Percentiles rank a stretch among this genome's conserved stretches.
These are phyloP conservation scores for Mycena haematopus DNA, from an alignment of 768 basidiomycete species.

Conservation along the genomic window DNA sequence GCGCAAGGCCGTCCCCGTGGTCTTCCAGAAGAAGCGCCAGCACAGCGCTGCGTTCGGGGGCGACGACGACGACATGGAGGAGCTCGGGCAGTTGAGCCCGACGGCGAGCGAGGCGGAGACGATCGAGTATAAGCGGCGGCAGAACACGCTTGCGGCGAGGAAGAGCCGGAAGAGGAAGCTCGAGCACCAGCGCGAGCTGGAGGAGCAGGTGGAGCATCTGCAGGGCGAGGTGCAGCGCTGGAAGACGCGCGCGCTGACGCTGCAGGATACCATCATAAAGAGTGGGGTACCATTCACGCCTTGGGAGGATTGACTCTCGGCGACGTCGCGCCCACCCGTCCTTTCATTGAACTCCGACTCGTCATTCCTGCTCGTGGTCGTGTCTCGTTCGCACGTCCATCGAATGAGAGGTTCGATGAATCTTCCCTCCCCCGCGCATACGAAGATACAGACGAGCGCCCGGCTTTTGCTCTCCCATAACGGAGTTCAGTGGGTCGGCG, in stretches of 20 bases:
- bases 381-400: too few relatives aligned
- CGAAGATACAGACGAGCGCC: too few relatives aligned
- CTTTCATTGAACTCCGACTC: background rate
- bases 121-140: conserved; percentile 70
- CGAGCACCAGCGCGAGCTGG: conserved; percentile 63
- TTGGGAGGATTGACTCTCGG: conserved; percentile 16
- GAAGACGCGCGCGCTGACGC: conserved; percentile 22
- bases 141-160: conserved; percentile 75
- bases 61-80: conserved; percentile 49
- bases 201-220: conserved; percentile 44
- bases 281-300: conserved; percentile 16
- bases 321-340: background rate
- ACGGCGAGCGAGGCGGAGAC: conserved; percentile 52
- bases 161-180: conserved; percentile 70
- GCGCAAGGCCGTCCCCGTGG: conserved; percentile 29
- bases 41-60: conserved; percentile 40
- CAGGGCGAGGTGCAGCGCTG: conserved; percentile 12
- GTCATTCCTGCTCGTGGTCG: background rate
- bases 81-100: conserved; percentile 32
- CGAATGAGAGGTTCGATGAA: too few relatives aligned
- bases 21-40: conserved; percentile 50
- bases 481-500: too few relatives aligned
- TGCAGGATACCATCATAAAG: conserved; percentile 11
- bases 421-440: too few relatives aligned
- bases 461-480: too few relatives aligned